Percentiles rank a stretch among this genome's conserved stretches.
phyloP scores from a whole-genome alignment of 1,284 basidiomycete genomes.

The Porodaedalea pini region DNA sequence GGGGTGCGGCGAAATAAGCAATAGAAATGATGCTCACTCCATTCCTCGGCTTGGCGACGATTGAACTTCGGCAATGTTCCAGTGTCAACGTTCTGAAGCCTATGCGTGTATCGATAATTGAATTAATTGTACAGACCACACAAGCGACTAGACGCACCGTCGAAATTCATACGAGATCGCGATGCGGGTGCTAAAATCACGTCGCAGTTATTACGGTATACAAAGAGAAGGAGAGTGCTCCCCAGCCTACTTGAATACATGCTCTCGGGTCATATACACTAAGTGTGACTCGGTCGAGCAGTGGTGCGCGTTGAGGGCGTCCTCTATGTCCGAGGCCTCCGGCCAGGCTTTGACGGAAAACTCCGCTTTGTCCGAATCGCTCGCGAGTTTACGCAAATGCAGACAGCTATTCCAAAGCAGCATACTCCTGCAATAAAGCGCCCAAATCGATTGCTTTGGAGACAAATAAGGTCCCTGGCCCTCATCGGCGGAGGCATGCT shows the following conservation, averaged over 20 bases:
- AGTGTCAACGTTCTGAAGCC: conserved; percentile 34
- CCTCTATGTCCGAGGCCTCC: conserved; percentile 62
- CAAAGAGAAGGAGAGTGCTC: neutral
- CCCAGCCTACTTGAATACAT: conserved; percentile 64
- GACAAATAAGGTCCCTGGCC: conserved; percentile 37
- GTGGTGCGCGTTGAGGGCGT: conserved; percentile 58
- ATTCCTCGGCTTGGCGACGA: conserved; percentile 66
- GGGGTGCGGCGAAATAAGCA: conserved; percentile 2
- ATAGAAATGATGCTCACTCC: conserved; percentile 48
- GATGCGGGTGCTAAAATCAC: conserved; percentile 54
- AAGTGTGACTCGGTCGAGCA: conserved; percentile 66
- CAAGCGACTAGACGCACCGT: conserved; percentile 43
- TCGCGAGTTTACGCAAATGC: conserved; percentile 42
- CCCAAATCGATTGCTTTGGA: conserved; percentile 73
- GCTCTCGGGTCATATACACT: conserved; percentile 66
- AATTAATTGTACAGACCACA: conserved; percentile 23
- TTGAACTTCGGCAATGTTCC: conserved; percentile 47
- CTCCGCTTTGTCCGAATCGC: conserved; percentile 51
- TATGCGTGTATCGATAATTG: conserved; percentile 27
- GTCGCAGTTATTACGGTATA: conserved; percentile 12
- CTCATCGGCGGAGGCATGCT: conserved; percentile 43
- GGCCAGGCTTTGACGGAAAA: conserved; percentile 56
- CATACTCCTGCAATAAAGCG: conserved; percentile 74
- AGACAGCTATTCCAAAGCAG: conserved; percentile 69
- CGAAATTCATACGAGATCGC: conserved; percentile 61